Base-by-base conservation (phyloP, 2,329 filamentous ascomycete species). In the Colletotrichum sidae region DNA sequence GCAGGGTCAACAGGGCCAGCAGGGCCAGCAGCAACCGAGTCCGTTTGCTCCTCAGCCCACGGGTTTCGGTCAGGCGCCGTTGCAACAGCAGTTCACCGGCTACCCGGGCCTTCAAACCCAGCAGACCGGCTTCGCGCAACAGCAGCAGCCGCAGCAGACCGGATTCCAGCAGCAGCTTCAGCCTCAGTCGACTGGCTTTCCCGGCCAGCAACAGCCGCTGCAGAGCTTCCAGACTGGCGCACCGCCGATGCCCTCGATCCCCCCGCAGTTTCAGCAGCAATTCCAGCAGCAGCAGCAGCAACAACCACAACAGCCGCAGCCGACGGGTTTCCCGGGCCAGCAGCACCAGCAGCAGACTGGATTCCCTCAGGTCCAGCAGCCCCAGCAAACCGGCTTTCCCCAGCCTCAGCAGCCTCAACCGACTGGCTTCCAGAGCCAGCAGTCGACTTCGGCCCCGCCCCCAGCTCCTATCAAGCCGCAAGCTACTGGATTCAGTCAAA, bases 181-280 rank as follows among this genome's bases (percentile, higher is more conserved):
- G 69, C 71, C 86, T 8, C 91, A 93, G 72, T 87, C 84, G 60
- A 93, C 92, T 12, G 92, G 92, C 1, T 90, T 92, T 68, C 86
- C 88, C 51, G 86, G 85, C 44, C 79, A 81, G 71, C 70, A 75
- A 63, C 80, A 82, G 69, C 82, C 84, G 68, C 89, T 90, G 73
- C 86, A 88, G 67, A 83, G 85, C 74, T 89, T 88, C 77, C 83
- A 85, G 74, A 86, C 87, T 2, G 86, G 84, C 60, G 86, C 81
- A 60, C 87, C 88, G 55, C 83, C 86, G 10, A 81, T 89, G 76
- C 87, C 86, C 10, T 81, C 86, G 59, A 87, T 89, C 45, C 86
- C 87, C 51, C 80, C 81, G 65, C 88, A 89, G 72, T 88, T 80
- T 69, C 86, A 88, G 74, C 84, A 85, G 72, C 88, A 89, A 72